Base-by-base conservation (phyloP, 352 stramenopile genomes). In the Aphanomyces astaci region DNA sequence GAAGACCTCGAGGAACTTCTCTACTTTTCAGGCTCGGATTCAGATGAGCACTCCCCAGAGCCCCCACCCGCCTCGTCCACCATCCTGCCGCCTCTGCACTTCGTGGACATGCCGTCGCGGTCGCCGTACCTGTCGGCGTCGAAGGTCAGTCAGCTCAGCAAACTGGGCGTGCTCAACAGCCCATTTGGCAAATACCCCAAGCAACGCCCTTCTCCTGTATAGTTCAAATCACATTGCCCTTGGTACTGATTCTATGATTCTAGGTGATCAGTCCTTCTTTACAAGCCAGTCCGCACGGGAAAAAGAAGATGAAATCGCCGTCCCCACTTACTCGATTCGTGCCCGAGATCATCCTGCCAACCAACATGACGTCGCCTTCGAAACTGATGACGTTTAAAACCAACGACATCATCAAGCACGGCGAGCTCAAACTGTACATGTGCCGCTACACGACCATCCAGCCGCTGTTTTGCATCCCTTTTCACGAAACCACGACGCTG, bases 391-490 rank as follows among this genome's bases (percentile, higher is more conserved):
- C 17, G 28, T 66, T 66, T 30, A 56, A 66, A 27, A 66, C 60
- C 25, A 66, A 66, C 36, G 60, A 55, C 33, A 66, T 66, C 15
- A 56, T 66, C 48, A 66, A 66, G 19, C 60, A 66, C 19, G 60
- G 60, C 17, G 60, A 66, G 15, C 48, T 66, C 25, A 66, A 66
- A 28, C 36, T 66, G 27, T 66, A 66, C 28, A 66, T 66, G 60
- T 66, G 60, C 30, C 60, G 60, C 13, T 56, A 66, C 36, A 66
- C 33, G 48, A 66, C 60, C 5, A 66, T 66, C 48, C 60, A 66
- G 60, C 60, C 60, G 27, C 48, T 66, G 0, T 66, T 66, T 56
- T 66, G 60, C 60, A 56, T 66, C 22, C 60, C 60, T n/a, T 66
- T 66, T 17, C 60, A 56, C 48, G 60, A 66, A 24, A 45, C 33